phyloP scores from a whole-genome alignment of 225 moss, liverwort and hornwort species.

The Marchantia polymorpha region DNA sequence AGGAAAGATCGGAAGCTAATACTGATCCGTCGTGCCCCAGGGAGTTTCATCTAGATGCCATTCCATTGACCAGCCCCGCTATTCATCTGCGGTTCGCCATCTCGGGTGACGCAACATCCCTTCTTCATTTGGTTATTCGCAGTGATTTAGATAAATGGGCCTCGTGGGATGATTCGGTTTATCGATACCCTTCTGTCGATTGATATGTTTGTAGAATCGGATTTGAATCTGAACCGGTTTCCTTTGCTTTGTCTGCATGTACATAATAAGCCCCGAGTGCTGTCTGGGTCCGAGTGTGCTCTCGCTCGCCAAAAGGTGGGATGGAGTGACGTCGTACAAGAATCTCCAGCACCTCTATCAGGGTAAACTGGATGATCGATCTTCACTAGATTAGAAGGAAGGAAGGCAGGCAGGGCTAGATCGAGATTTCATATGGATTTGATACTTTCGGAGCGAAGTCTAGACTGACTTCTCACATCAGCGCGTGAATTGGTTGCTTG shows the following conservation, averaged over 20 bases:
- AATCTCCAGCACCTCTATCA: conserved; percentile 64
- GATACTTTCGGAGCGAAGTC: no score
- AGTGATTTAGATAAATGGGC: no score
- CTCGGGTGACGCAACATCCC: conserved; percentile 13
- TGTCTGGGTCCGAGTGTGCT: conserved; percentile 42
- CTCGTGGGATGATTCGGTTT: no score
- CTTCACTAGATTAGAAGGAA: no score
- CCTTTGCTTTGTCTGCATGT: neutral
- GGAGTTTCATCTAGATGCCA: neutral
- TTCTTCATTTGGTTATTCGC: no score
- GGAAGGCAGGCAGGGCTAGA: no score
- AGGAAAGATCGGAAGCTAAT: no score
- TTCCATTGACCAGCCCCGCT: neutral
- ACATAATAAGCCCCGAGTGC: conserved; percentile 49
- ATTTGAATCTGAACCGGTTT: neutral
- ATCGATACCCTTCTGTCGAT: no score
- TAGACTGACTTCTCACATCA: neutral
- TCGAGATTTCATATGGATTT: no score
- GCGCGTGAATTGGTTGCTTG: neutral
- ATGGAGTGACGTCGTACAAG: conserved; percentile 73
- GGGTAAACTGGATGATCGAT: conserved; percentile 33
- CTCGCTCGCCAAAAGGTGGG: conserved; percentile 59
- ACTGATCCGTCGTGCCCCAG: neutral
- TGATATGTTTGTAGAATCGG: neutral
- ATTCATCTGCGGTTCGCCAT: neutral